Percentiles rank a stretch among this genome's conserved stretches.
Evolutionary conservation across 495 filamentous ascomycete genomes (phyloP).

Genomic region (Bryoglossum gracile): DNA sequence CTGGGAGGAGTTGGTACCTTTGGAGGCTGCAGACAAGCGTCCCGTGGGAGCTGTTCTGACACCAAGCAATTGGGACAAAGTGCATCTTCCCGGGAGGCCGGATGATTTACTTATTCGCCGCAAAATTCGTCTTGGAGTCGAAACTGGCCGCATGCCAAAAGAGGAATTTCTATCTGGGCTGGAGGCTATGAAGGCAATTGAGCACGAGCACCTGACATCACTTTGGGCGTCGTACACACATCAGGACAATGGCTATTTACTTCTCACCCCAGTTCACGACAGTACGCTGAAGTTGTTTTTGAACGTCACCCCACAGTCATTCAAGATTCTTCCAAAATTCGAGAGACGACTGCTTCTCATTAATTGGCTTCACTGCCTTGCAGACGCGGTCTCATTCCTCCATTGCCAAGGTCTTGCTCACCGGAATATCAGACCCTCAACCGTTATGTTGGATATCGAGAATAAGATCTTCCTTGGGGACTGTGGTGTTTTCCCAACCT

Average conservation of each 20-base stretch:
- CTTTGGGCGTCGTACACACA: conserved; percentile 75
- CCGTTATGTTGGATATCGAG: conserved; percentile 63
- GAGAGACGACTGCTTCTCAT: conserved; percentile 62
- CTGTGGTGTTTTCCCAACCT: conserved; percentile 50
- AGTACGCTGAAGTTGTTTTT: conserved; percentile 73
- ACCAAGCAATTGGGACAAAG: conserved; percentile 56
- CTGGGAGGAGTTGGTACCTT: conserved; percentile 70
- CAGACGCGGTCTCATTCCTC: conserved; percentile 67
- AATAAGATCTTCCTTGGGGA: conserved; percentile 71
- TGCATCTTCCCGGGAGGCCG: conserved; percentile 53
- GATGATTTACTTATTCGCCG: conserved; percentile 62
- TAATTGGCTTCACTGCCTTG: conserved; percentile 84
- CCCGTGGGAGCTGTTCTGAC: conserved; percentile 41
- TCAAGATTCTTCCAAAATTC: conserved; percentile 67
- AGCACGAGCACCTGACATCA: conserved; percentile 75
- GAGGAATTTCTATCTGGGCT: conserved; percentile 67
- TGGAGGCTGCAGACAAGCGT: conserved; percentile 58
- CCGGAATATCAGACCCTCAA: conserved; percentile 76
- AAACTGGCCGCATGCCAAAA: conserved; percentile 49
- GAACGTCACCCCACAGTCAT: conserved; percentile 52
- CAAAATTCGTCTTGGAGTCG: conserved; percentile 55
- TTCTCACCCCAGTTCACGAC: conserved; percentile 70
- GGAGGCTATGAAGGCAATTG: conserved; percentile 51
- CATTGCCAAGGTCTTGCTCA: conserved; percentile 69
- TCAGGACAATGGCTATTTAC: conserved; percentile 61